Evolutionary conservation across 768 basidiomycete genomes (phyloP).

Genomic region (Lactifluus pinguis): DNA sequence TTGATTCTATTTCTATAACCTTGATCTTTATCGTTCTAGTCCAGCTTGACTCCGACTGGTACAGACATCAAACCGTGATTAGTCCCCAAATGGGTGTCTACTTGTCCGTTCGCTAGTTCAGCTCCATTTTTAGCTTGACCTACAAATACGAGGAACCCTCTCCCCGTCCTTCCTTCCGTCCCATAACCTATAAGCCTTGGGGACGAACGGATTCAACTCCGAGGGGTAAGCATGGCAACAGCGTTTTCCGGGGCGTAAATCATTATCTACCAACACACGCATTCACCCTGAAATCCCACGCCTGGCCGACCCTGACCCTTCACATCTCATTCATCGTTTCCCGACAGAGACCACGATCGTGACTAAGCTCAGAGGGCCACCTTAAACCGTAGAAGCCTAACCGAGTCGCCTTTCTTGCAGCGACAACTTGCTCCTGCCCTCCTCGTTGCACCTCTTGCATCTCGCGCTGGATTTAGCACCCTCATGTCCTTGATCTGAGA

Average conservation of each 20-base stretch:
- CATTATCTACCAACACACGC: not conserved
- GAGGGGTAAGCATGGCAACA: constrained; percentile 14
- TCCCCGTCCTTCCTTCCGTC: not conserved
- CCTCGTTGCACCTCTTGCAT: not conserved
- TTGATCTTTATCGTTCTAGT: constrained; percentile 13
- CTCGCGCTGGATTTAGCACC: not conserved
- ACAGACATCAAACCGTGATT: constrained; percentile 5
- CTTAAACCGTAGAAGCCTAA: not conserved
- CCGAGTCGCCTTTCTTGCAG: not conserved
- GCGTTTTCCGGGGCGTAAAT: constrained; percentile 7
- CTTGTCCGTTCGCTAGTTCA: not conserved
- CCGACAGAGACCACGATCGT: constrained; percentile 5
- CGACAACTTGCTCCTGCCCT: not conserved
- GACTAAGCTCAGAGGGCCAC: constrained; percentile 1
- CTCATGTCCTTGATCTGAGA: constrained; percentile 1
- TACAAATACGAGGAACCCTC: not conserved
- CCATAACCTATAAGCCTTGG: not conserved
- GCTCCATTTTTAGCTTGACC: not conserved
- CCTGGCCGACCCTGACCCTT: constrained; percentile 9
- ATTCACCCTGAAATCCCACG: not conserved
- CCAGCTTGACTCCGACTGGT: not conserved
- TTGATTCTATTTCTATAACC: not conserved
- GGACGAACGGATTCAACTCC: not conserved
- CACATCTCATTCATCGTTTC: constrained; percentile 7
- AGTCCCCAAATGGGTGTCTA: not conserved